These are phyloP conservation scores for Leptodermis oblonga DNA, from an alignment of 257 asterid genomes.

Conservation along the genomic window DNA sequence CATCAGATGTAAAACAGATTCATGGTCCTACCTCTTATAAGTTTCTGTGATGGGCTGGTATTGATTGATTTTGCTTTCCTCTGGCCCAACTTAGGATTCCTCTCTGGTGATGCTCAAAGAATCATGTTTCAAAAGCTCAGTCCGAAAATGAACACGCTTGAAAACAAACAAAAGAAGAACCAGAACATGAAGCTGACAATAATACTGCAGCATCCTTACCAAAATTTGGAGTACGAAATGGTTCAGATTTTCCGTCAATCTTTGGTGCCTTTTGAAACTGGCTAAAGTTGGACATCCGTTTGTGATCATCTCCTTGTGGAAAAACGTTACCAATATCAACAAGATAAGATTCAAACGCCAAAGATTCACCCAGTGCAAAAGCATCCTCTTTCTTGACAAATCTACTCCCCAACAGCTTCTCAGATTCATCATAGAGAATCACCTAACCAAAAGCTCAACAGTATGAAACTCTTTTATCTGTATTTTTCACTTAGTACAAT, in stretches of 20 bases:
- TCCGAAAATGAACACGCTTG: not conserved
- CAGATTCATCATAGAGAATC: slow-evolving; percentile 69
- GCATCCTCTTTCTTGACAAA: slow-evolving; percentile 66
- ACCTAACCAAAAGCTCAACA: slow-evolving; percentile 35
- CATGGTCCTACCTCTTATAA: slow-evolving; percentile 60
- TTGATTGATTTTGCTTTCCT: slow-evolving; percentile 33
- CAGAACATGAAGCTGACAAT: slow-evolving; percentile 26
- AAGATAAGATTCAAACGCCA: slow-evolving; percentile 59
- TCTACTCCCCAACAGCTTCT: slow-evolving; percentile 61
- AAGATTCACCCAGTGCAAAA: slow-evolving; percentile 54
- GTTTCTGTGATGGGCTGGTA: slow-evolving; percentile 76
- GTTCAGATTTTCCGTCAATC: slow-evolving; percentile 24
- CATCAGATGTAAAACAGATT: not conserved
- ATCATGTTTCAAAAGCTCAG: not conserved
- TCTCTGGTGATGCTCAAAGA: slow-evolving; percentile 29
- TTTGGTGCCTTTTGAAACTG: slow-evolving; percentile 31
- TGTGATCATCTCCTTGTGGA: slow-evolving; percentile 42
- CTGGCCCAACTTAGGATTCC: slow-evolving; percentile 43
- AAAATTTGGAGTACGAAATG: slow-evolving; percentile 27
- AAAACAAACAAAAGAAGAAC: slow-evolving; percentile 19
- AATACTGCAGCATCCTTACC: slow-evolving; percentile 31
- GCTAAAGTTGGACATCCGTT: slow-evolving; percentile 28
- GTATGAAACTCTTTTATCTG: not conserved
- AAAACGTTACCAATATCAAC: slow-evolving; percentile 63
- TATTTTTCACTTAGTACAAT: not conserved